Evolutionary conservation across 495 filamentous ascomycete species (phyloP), one percentile per base, ranked within the genome.

Genomic region (Neurospora sp.): DNA sequence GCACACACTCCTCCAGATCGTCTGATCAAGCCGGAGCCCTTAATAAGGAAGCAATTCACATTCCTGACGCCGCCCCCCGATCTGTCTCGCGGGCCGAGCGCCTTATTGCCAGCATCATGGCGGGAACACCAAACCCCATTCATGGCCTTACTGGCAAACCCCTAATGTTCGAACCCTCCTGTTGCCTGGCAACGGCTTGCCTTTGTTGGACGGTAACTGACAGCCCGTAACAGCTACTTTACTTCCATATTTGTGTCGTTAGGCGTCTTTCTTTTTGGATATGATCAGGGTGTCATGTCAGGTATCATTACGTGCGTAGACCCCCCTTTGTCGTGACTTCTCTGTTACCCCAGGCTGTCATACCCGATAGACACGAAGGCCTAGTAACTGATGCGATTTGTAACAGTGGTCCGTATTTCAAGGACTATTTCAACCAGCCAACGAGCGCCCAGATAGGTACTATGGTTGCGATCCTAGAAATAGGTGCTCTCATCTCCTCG

Each of bases 221-320:
- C 53, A 14, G 14, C 22, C 3, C 16, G 12, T 27, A 73, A 38
- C 77, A 97, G 94, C 70, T 99, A 98, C 80, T 98, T 99, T 80
- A 97, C 96, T 40, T 97, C 92, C 80, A 92, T 99, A 18, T 98
- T 99, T 83, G 96, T 99, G 75, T 98, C 96, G 69, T 86, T 99
- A 79, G 96, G 96, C 35, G 96, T 99, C 37, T 99, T 99, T 77
- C 85, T 99, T 37, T 99, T 99, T 81, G 96, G 96, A 71, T 99
- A 99, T 87, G 96, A 99, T 79, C 96, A 99, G 81, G 96, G 96
- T 73, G 96, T 99, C 68, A 98, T 98, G 96, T 98, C 96, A 73
- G 96, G 96, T 53, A 97, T 99, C 78, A 98, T 99, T 83, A 98
- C 92, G 94, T 97, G 86, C 76, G 92, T 86, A 16, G 18, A n/a